Conservation (phyloP, 768 basidiomycete genomes). For the Udeniomyces megalosporus region DNA sequence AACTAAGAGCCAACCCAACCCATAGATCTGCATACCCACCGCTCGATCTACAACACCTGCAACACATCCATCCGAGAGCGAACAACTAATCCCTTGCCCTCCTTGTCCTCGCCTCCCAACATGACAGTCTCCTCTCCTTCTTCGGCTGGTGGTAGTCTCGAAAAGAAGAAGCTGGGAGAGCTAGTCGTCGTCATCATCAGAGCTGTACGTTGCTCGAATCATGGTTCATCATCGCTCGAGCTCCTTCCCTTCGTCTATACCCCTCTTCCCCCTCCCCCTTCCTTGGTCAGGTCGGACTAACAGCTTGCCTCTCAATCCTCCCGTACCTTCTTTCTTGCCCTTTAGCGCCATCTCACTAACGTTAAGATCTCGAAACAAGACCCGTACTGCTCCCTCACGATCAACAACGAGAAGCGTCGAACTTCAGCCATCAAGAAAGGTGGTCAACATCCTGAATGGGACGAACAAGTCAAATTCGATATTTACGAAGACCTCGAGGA, state of each 20-base stretch:
- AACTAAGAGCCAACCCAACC: not conserved
- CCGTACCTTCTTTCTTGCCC: too few relatives aligned
- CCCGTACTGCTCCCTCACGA: constrained; percentile 52
- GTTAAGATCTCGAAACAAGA: constrained; percentile 83
- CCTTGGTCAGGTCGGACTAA: constrained; percentile 11
- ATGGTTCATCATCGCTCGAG: constrained; percentile 15
- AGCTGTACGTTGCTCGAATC: constrained; percentile 44
- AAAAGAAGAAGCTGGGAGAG: constrained; percentile 53
- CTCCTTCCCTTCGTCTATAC: not conserved
- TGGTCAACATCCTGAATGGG: constrained; percentile 88
- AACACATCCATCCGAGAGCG: not conserved
- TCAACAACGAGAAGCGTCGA: constrained; percentile 50
- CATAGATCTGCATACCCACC: not conserved
- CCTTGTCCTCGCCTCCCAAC: not conserved
- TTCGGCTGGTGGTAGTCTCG: not conserved
- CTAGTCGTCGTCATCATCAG: constrained; percentile 72
- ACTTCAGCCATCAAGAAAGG: constrained; percentile 66
- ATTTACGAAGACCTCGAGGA: constrained; percentile 41
- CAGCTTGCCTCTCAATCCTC: constrained; percentile 18
- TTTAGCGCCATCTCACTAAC: constrained; percentile 52
- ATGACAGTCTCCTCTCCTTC: not conserved
- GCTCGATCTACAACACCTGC: not conserved
- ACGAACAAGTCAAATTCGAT: constrained; percentile 70
- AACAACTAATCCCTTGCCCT: not conserved
- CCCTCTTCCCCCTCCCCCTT: not conserved